Conservation (phyloP, 192 early-diverging fungal species). For the Phlyctochytrium arcticum region DNA sequence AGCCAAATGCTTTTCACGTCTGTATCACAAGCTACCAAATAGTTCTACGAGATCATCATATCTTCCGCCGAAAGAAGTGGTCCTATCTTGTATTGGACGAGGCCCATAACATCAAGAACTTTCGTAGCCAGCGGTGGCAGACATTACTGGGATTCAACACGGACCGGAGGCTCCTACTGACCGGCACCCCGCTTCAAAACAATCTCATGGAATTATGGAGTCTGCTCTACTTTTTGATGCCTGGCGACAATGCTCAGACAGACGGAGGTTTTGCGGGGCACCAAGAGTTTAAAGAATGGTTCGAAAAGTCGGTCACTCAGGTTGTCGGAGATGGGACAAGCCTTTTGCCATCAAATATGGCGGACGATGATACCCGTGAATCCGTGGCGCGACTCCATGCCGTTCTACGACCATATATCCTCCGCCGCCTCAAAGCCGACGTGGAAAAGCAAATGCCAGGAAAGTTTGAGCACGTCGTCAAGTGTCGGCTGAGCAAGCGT, state of each 20-base stretch:
- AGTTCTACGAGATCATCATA: slow-evolving; percentile 75
- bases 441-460: slow-evolving; percentile 87
- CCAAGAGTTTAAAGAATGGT: slow-evolving; percentile 92
- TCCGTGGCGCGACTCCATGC: slow-evolving; percentile 78
- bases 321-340: slow-evolving; percentile 51
- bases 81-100: slow-evolving; percentile 94
- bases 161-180: slow-evolving; percentile 78
- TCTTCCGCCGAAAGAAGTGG: slow-evolving; percentile 84
- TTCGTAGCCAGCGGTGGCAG: slow-evolving; percentile 69
- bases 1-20: slow-evolving; percentile 66
- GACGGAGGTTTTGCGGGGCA: slow-evolving; percentile 69
- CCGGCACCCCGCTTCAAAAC: slow-evolving; percentile 95
- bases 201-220: slow-evolving; percentile 96
- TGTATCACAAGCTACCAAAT: slow-evolving; percentile 87
- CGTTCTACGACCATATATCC: slow-evolving; percentile 90
- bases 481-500: slow-evolving; percentile 65
- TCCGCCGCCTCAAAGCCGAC: slow-evolving; percentile 85
- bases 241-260: slow-evolving; percentile 17
- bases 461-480: slow-evolving; percentile 81
- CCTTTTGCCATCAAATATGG: background rate
- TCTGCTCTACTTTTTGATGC: slow-evolving; percentile 92
- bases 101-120: slow-evolving; percentile 92
- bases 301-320: slow-evolving; percentile 83
- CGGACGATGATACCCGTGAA: slow-evolving; percentile 75
- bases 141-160: slow-evolving; percentile 79